A percentile compares a stretch with the other conserved stretches of the same genome.
Conservation (phyloP, 2,329 filamentous ascomycete species). For the Cladophialophora yegresii region DNA sequence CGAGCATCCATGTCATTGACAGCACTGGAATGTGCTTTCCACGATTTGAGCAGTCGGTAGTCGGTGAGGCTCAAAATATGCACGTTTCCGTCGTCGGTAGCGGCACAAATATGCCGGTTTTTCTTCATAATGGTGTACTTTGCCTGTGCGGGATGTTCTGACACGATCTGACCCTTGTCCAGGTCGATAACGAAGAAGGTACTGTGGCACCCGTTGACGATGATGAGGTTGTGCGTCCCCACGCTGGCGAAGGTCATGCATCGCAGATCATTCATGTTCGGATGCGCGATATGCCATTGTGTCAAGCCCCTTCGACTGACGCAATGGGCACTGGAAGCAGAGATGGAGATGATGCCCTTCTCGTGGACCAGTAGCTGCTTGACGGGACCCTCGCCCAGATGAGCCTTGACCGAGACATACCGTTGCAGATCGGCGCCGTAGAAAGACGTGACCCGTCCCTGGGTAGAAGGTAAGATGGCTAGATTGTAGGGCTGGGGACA, state of each 20-base stretch:
- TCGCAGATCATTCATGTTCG: conserved; percentile 78
- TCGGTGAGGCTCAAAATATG: conserved; percentile 81
- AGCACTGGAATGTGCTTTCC: conserved; percentile 83
- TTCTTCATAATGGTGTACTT: conserved; percentile 92
- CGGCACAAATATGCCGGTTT: conserved; percentile 84
- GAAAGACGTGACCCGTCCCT: conserved; percentile 89
- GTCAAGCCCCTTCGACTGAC: conserved; percentile 77
- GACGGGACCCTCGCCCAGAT: conserved; percentile 74
- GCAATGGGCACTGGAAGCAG: conserved; percentile 82
- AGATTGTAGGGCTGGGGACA: not conserved
- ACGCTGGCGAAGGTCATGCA: conserved; percentile 87
- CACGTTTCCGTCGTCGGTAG: conserved; percentile 77
- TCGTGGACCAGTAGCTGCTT: conserved; percentile 90
- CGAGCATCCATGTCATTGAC: conserved; percentile 98
- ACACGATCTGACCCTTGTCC: conserved; percentile 71
- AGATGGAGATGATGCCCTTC: conserved; percentile 83
- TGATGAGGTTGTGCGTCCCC: conserved; percentile 69
- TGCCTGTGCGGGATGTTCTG: conserved; percentile 70
- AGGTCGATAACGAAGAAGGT: conserved; percentile 77
- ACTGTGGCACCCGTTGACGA: conserved; percentile 84
- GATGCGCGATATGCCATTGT: conserved; percentile 82
- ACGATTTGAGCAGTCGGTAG: conserved; percentile 77
- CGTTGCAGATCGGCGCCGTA: conserved; percentile 79
- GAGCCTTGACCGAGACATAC: conserved; percentile 88
- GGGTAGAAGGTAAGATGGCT: conserved; percentile 18